A percentile compares a stretch with the other conserved stretches of the same genome.
Conservation (phyloP, 176 grass and related monocot species). For the Cymbopogon citratus region DNA sequence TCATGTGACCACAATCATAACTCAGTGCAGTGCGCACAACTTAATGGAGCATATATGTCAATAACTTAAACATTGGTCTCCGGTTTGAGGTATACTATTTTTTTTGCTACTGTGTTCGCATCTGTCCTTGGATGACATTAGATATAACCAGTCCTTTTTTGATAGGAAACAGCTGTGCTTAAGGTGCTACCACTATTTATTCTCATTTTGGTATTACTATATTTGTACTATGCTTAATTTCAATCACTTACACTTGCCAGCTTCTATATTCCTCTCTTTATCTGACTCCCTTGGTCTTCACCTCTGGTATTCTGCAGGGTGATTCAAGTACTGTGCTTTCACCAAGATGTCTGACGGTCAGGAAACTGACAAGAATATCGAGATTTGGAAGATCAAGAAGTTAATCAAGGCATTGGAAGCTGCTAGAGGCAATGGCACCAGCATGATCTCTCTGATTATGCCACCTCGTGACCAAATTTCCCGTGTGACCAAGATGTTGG, state of each 20-base stretch:
- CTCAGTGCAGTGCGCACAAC: neutral
- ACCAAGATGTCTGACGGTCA: slow-evolving; percentile 57
- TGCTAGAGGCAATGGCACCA: slow-evolving; percentile 72
- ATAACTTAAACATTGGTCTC: neutral
- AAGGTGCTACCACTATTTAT: neutral
- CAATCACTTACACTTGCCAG: neutral
- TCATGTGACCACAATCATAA: neutral
- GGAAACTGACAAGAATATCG: slow-evolving; percentile 80
- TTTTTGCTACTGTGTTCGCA: neutral
- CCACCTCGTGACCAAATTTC: slow-evolving; percentile 68
- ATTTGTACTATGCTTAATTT: neutral
- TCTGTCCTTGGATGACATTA: neutral
- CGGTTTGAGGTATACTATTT: neutral
- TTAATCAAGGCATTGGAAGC: slow-evolving; percentile 71
- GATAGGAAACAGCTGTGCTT: neutral
- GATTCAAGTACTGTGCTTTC: slow-evolving; percentile 21
- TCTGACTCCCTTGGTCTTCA: neutral
- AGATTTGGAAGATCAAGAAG: slow-evolving; percentile 84
- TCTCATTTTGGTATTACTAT: neutral
- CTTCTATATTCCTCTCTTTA: neutral
- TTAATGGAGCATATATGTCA: neutral
- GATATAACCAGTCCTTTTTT: neutral
- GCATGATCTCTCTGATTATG: slow-evolving; percentile 83
- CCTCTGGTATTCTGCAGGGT: slow-evolving; percentile 19
- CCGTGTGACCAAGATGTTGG: slow-evolving; percentile 67